Evolutionary conservation across 257 asterid species (phyloP).

Genomic region (Jacaranda copaia): DNA sequence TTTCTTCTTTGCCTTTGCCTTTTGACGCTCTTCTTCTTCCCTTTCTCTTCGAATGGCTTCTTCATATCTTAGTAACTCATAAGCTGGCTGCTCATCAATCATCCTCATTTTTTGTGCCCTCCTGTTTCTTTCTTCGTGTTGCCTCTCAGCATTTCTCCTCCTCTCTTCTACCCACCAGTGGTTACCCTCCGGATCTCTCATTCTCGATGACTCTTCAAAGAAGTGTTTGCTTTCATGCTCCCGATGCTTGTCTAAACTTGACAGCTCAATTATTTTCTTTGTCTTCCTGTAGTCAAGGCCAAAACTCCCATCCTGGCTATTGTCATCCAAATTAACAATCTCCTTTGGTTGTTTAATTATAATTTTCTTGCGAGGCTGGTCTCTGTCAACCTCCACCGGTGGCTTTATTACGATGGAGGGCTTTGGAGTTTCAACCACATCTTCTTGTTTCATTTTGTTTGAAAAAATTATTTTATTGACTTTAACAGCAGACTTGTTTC

Average conservation of each 20-base stretch:
- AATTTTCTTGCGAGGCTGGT: constrained; percentile 78
- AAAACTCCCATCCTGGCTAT: constrained; percentile 87
- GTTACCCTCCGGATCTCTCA: constrained; percentile 66
- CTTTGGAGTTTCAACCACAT: constrained; percentile 64
- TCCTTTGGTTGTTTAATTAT: constrained; percentile 84
- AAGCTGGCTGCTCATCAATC: constrained; percentile 68
- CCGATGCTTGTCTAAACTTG: constrained; percentile 63
- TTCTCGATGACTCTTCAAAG: constrained; percentile 62
- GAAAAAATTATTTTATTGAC: constrained; percentile 84
- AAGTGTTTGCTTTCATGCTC: constrained; percentile 53
- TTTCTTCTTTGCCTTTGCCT: constrained; percentile 79
- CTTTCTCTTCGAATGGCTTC: constrained; percentile 83
- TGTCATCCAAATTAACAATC: constrained; percentile 66
- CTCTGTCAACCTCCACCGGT: constrained; percentile 74
- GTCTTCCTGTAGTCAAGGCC: constrained; percentile 79
- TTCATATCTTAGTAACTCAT: constrained; percentile 67
- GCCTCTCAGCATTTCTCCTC: constrained; percentile 64
- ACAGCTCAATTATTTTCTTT: constrained; percentile 77
- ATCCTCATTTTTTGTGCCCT: constrained; percentile 63
- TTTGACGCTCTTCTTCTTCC: constrained; percentile 86
- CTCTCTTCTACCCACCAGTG: constrained; percentile 69
- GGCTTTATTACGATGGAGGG: constrained; percentile 82
- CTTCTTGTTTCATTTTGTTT: constrained; percentile 76
- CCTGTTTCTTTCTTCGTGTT: constrained; percentile 63
- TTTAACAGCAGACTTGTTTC: constrained; percentile 64